phyloP scores from a whole-genome alignment of 164 flowering plant species.

The Pachysandra terminalis region DNA sequence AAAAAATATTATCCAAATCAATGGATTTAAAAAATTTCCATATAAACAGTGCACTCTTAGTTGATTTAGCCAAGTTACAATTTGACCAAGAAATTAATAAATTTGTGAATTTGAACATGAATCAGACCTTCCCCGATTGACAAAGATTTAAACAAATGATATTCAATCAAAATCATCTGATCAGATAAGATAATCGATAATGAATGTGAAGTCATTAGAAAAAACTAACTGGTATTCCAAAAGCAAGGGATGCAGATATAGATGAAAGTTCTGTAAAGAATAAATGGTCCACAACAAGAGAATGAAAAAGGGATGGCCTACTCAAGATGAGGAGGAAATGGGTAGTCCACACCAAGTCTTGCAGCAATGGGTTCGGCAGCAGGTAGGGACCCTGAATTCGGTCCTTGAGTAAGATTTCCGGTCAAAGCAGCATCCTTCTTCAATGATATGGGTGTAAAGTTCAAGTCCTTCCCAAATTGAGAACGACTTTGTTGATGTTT shows the following conservation, averaged over 20 bases:
- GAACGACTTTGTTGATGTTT: constrained; percentile 27
- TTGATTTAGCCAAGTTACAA: too few species aligned
- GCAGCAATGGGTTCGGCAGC: constrained; percentile 74
- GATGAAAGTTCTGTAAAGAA: constrained; percentile 1
- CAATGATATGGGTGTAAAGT: constrained; percentile 19
- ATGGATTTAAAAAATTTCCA: too few species aligned
- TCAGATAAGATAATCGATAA: not conserved
- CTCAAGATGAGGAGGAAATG: constrained; percentile 97
- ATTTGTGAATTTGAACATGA: not conserved
- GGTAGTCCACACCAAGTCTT: constrained; percentile 85
- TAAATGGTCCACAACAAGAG: not conserved
- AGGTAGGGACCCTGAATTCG: constrained; percentile 23
- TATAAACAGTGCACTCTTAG: too few species aligned
- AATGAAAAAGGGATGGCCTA: constrained; percentile 32
- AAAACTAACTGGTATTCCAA: not conserved
- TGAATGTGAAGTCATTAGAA: not conserved
- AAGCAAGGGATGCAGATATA: not conserved
- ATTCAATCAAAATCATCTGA: not conserved
- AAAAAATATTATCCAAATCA: too few species aligned
- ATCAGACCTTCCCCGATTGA: too few species aligned
- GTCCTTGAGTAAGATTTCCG: constrained; percentile 24
- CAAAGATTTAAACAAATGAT: too few species aligned
- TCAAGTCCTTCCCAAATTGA: constrained; percentile 25
- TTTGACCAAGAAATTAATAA: too few species aligned
- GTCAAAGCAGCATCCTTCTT: constrained; percentile 22